Evolutionary conservation across 2,329 filamentous ascomycete species (phyloP).

Genomic region (Aspergillus floridensis): DNA sequence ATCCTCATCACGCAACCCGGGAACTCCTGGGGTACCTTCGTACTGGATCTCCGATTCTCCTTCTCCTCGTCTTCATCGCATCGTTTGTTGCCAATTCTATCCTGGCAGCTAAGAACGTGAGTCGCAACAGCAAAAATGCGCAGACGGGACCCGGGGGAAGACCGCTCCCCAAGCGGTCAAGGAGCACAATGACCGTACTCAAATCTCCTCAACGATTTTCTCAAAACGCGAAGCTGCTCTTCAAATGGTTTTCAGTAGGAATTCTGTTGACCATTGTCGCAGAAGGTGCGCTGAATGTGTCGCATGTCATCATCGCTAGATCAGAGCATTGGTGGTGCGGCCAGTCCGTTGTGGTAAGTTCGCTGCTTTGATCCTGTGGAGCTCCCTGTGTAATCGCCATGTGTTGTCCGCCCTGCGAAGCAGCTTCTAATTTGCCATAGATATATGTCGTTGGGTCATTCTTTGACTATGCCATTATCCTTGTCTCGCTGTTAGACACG

Average conservation of each 20-base stretch:
- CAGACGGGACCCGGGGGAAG: slow-evolving; percentile 82
- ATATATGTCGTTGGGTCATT: slow-evolving; percentile 81
- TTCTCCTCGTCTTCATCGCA: slow-evolving; percentile 63
- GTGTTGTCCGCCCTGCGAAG: background rate
- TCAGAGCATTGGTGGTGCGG: slow-evolving; percentile 78
- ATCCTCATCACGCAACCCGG: slow-evolving; percentile 41
- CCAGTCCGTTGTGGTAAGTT: slow-evolving; percentile 69
- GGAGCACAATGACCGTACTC: slow-evolving; percentile 49
- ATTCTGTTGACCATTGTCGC: slow-evolving; percentile 72
- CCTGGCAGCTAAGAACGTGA: slow-evolving; percentile 49
- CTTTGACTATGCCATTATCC: slow-evolving; percentile 81
- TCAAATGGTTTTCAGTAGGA: slow-evolving; percentile 70
- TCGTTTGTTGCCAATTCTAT: slow-evolving; percentile 63
- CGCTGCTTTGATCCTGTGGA: background rate
- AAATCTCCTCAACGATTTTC: slow-evolving; percentile 59
- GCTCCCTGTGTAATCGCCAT: background rate
- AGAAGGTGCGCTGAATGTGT: slow-evolving; percentile 69
- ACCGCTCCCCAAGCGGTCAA: slow-evolving; percentile 68
- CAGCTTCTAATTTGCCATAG: slow-evolving; percentile 45
- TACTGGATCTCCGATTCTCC: slow-evolving; percentile 61
- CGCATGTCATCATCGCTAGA: slow-evolving; percentile 67
- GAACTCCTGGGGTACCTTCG: slow-evolving; percentile 50
- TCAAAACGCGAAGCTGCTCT: slow-evolving; percentile 65
- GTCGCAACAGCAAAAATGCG: slow-evolving; percentile 46
- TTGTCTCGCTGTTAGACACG: slow-evolving; percentile 83